A percentile compares a stretch with the other conserved stretches of the same genome.
These are phyloP conservation scores for Baudoinia panamericana DNA, from an alignment of 495 filamentous ascomycete genomes.

Conservation along the genomic window DNA sequence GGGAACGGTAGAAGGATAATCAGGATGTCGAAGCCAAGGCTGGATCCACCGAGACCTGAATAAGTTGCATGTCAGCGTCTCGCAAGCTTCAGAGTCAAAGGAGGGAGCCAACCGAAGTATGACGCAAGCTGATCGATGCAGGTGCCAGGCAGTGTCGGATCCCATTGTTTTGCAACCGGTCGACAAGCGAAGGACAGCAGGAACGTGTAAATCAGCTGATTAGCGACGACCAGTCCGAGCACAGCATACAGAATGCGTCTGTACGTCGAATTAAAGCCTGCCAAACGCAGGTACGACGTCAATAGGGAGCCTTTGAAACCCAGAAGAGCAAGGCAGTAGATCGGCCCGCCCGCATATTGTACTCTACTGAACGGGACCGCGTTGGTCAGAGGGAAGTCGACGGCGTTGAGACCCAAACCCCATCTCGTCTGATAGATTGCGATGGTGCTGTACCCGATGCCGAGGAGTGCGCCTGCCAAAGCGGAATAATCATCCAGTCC, in stretches of 20 bases:
- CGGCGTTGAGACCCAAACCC: constrained; percentile 1
- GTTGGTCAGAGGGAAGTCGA: constrained; percentile 6
- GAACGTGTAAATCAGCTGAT: constrained; percentile 7
- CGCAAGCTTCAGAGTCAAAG: too few relatives aligned
- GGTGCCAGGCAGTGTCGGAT: constrained; percentile 1
- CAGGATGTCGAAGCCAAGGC: constrained; percentile 11
- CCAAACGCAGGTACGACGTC: constrained; percentile 3
- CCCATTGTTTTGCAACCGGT: constrained; percentile 7
- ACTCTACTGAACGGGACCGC: constrained; percentile 4
- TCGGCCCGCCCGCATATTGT: constrained; percentile 7
- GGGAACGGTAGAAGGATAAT: constrained; percentile 15
- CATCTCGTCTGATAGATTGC: constrained; percentile 7
- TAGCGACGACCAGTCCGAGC: constrained; percentile 1
- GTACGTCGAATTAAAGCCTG: constrained; percentile 5
- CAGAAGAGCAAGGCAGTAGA: constrained; percentile 8
- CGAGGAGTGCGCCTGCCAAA: constrained; percentile 1
- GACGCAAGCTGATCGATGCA: constrained; percentile 9
- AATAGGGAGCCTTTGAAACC: constrained; percentile 9
- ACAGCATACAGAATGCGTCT: neutral
- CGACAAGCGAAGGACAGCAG: constrained; percentile 10
- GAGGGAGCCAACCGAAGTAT: constrained; percentile 5
- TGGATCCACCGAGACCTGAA: constrained; percentile 9
- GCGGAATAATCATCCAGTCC: constrained; percentile 8
- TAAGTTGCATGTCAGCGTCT: neutral
- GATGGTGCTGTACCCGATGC: constrained; percentile 1